Base-by-base conservation (phyloP, 768 basidiomycete species). In the Favolaschia claudopus region DNA sequence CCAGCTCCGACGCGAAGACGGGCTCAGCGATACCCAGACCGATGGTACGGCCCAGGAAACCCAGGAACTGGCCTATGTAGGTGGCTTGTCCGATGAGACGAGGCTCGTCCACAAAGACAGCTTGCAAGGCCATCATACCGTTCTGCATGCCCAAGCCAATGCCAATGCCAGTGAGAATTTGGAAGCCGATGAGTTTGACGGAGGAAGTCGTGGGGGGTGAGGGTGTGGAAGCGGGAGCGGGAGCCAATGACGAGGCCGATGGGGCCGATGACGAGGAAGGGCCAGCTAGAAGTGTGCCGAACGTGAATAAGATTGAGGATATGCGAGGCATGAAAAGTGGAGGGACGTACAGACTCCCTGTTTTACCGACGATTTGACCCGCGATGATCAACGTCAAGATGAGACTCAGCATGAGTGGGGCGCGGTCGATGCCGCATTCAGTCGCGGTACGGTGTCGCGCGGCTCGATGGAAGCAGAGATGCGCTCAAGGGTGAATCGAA, bases 391-490 rank as follows among this genome's bases (percentile, higher is more conserved):
- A 8, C 12, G 58, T 38, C 5, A 53, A 20, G 10, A 53, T 34
- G 28, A 28, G 10, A 9, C 32, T 14, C 29, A 59, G 42, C 39
- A 53, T 44, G 51, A 59, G 53, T 5, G 50, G 32, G 6, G 53
- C 50, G 12, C 52, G 39, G 31, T 53, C 51, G 19, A 59, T 22
- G 3, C 58, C 58, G 7, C 50, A 59, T 14, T 17, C 7, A 3
- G 50, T 53, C 10, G 57, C 48, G 25, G 31, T 43, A 29, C 28
- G 49, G 57, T 58, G 48, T 2, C 28, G 19, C 17, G 37, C 58
- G 12, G 50, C 50, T 32, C 53, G 58, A 17, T 36, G 53, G 19
- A 17, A 53, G 43, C 44, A n/a, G n/a, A n/a, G n/a, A n/a, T n/a
- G n/a, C n/a, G n/a, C n/a, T n/a, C n/a, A n/a, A n/a, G n/a, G n/a